These are phyloP conservation scores for Fusarium citri DNA, from an alignment of 2,329 filamentous ascomycete genomes.

Conservation along the genomic window DNA sequence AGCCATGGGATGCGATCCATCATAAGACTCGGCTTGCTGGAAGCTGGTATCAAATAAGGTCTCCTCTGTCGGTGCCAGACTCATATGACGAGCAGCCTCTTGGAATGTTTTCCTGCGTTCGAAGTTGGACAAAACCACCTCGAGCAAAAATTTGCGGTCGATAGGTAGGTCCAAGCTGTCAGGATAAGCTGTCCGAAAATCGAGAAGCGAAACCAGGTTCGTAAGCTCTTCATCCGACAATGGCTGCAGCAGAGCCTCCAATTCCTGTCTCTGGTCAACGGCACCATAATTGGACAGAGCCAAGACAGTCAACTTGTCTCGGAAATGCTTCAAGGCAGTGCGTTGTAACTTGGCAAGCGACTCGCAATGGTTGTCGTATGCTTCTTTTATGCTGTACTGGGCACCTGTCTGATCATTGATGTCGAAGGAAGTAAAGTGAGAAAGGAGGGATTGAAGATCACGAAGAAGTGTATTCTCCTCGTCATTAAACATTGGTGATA, in stretches of 20 bases:
- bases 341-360: constrained; percentile 83
- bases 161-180: constrained; percentile 71
- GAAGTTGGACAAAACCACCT: constrained; percentile 79
- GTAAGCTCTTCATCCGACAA: constrained; percentile 81
- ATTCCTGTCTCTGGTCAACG: constrained; percentile 82
- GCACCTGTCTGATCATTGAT: constrained; percentile 91
- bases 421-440: constrained; percentile 88
- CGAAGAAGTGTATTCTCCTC: constrained; percentile 81
- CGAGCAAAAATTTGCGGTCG: constrained; percentile 73
- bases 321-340: constrained; percentile 82
- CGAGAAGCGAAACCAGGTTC: constrained; percentile 75
- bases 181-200: constrained; percentile 87
- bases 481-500: constrained; percentile 82
- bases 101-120: constrained; percentile 86
- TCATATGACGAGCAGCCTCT: constrained; percentile 77
- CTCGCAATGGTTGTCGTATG: constrained; percentile 83
- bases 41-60: constrained; percentile 83
- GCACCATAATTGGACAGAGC: constrained; percentile 93
- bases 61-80: constrained; percentile 85
- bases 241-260: constrained; percentile 78
- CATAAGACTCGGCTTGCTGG: constrained; percentile 84
- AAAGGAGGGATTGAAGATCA: constrained; percentile 82
- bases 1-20: constrained; percentile 86
- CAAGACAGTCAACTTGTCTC: constrained; percentile 89
- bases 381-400: constrained; percentile 77